These are phyloP conservation scores for Pichia sp. DNA, from an alignment of 1,139 yeast species.

Conservation along the genomic window DNA sequence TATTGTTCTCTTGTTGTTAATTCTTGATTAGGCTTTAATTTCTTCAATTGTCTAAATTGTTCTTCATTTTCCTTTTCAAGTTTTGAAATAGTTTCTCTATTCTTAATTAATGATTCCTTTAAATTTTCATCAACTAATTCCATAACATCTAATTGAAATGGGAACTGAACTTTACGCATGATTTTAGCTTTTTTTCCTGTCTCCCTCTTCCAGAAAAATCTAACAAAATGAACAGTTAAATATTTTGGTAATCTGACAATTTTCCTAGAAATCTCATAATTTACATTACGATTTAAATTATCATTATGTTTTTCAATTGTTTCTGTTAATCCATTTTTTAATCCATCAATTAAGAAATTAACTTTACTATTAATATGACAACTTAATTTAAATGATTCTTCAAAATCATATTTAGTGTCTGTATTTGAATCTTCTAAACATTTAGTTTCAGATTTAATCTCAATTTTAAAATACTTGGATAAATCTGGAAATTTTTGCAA, in stretches of 20 bases:
- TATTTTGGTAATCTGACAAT: conserved; percentile 82
- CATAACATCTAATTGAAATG: conserved; percentile 83
- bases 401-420: conserved; percentile 41
- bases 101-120: conserved; percentile 56
- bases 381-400: conserved; percentile 63
- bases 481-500: conserved; percentile 42
- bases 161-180: conserved; percentile 88
- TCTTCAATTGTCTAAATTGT: conserved; percentile 68
- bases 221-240: conserved; percentile 83
- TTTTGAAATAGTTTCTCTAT: conserved; percentile 72
- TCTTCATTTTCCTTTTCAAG: conserved; percentile 74
- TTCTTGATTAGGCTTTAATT: conserved; percentile 39
- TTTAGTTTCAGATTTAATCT: conserved; percentile 55
- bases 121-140: conserved; percentile 78
- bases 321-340: conserved; percentile 69
- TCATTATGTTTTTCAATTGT: conserved; percentile 71
- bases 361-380: conserved; percentile 87
- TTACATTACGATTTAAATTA: conserved; percentile 61
- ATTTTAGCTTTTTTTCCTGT: conserved; percentile 88
- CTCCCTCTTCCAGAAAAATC: conserved; percentile 95
- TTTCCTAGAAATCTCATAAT: conserved; percentile 60
- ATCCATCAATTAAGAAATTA: conserved; percentile 84
- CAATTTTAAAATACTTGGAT: conserved; percentile 57
- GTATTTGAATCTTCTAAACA: conserved; percentile 45
- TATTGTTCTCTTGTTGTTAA: conserved; percentile 34